Evolutionary conservation across 169 alveolate species (phyloP).

Genomic region (Cryptosporidium canis): DNA sequence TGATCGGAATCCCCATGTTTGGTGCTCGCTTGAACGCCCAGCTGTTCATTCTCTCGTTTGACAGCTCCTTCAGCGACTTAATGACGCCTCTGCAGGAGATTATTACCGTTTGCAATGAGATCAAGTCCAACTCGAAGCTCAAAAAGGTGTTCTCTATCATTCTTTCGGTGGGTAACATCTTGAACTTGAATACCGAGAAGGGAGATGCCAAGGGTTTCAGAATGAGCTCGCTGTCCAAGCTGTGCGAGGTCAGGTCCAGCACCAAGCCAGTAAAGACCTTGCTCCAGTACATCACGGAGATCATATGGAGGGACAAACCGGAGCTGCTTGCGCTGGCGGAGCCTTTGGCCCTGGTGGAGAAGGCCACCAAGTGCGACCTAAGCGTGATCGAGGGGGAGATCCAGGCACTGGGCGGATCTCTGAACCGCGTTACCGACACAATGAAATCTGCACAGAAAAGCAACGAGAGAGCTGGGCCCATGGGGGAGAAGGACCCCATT

Average conservation of each 20-base stretch:
- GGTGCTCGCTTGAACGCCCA: conserved; percentile 87
- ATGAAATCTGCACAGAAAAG: conserved; percentile 74
- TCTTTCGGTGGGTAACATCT: conserved; percentile 85
- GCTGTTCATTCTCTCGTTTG: conserved; percentile 83
- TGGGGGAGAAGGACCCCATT: conserved; percentile 78
- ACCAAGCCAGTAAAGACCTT: conserved; percentile 88
- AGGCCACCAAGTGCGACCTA: conserved; percentile 74
- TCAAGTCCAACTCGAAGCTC: conserved; percentile 78
- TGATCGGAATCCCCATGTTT: conserved; percentile 87
- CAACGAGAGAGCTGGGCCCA: conserved; percentile 76
- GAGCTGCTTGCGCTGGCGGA: conserved; percentile 67
- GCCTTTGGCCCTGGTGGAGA: conserved; percentile 71
- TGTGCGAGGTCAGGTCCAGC: conserved; percentile 86
- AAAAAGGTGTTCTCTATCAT: conserved; percentile 83
- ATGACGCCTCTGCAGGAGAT: conserved; percentile 82
- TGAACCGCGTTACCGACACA: conserved; percentile 72
- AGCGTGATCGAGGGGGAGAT: conserved; percentile 75
- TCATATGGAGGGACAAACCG: conserved; percentile 77
- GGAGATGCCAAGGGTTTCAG: conserved; percentile 90
- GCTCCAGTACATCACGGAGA: conserved; percentile 85
- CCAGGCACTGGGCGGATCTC: conserved; percentile 30
- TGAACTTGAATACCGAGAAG: conserved; percentile 87
- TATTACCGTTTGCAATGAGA: conserved; percentile 84
- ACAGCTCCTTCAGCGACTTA: conserved; percentile 83
- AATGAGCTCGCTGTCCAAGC: conserved; percentile 85